Conservation (phyloP, 305 asterid genomes). For the Solanum hybrid region DNA sequence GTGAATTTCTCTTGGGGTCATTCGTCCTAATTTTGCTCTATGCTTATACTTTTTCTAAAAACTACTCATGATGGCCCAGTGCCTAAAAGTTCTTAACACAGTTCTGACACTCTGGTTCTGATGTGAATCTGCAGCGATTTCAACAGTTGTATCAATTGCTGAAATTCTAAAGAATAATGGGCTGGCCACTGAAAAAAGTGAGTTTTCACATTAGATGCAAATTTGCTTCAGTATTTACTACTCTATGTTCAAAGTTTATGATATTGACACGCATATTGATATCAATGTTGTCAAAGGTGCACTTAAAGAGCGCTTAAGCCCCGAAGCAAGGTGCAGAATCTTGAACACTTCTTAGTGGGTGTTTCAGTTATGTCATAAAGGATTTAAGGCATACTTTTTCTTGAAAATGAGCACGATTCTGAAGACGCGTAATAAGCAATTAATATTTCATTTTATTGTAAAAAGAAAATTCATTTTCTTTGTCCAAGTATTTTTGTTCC, state of each 20-base stretch:
- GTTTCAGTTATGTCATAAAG: not conserved
- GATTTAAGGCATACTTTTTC: not conserved
- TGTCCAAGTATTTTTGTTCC: not conserved
- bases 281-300: not conserved
- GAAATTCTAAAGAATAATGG: conserved; percentile 77
- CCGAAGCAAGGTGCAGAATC: not conserved
- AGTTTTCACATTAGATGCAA: conserved; percentile 14
- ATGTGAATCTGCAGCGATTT: conserved; percentile 45
- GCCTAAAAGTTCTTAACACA: not conserved
- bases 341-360: not conserved
- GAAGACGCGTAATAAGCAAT: not conserved
- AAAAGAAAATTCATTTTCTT: not conserved
- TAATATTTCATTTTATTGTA: not conserved
- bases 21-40: not conserved
- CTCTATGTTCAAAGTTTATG: not conserved
- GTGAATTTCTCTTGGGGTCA: not conserved
- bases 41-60: not conserved
- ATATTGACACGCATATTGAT: not conserved
- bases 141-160: conserved; percentile 64
- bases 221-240: not conserved
- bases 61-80: not conserved
- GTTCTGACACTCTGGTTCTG: not conserved
- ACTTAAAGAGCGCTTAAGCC: not conserved
- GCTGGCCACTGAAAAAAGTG: conserved; percentile 76
- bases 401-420: not conserved